Evolutionary conservation across 441 rosid species (phyloP).

Genomic region (Arabidopsis lyrata): DNA sequence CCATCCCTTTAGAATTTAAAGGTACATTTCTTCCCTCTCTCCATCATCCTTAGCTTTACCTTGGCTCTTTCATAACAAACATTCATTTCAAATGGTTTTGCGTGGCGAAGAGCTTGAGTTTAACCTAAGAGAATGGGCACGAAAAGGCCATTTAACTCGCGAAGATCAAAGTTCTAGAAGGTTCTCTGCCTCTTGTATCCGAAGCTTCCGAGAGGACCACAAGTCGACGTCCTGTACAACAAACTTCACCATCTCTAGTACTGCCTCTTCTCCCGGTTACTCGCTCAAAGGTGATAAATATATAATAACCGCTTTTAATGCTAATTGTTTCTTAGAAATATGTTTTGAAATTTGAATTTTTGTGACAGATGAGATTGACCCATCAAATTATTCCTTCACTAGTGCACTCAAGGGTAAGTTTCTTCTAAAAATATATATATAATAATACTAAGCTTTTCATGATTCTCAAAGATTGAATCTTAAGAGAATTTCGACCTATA

Average conservation of each 20-base stretch:
- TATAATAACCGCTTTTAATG: not conserved
- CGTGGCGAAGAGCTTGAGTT: constrained; percentile 51
- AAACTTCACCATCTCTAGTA: constrained; percentile 66
- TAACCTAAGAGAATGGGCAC: constrained; percentile 60
- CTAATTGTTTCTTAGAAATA: not conserved
- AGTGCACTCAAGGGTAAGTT: constrained; percentile 69
- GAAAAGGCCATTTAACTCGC: constrained; percentile 52
- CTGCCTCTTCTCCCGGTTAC: constrained; percentile 84
- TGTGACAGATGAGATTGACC: constrained; percentile 74
- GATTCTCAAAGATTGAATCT: not conserved
- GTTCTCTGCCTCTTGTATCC: constrained; percentile 72
- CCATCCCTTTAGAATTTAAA: not conserved
- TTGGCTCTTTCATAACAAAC: constrained; percentile 25
- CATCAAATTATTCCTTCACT: constrained; percentile 81
- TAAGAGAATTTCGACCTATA: not conserved
- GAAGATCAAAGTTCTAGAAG: constrained; percentile 70
- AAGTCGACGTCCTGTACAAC: constrained; percentile 56
- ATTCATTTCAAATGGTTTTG: constrained; percentile 36
- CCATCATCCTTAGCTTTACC: not conserved
- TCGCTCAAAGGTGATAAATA: constrained; percentile 51
- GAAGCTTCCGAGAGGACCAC: constrained; percentile 70
- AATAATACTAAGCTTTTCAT: not conserved
- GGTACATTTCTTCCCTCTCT: not conserved
- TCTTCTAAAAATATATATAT: not conserved
- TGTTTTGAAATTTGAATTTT: not conserved